These are phyloP conservation scores for Nevesoporus exiguus DNA, from an alignment of 768 basidiomycete genomes.

Conservation along the genomic window DNA sequence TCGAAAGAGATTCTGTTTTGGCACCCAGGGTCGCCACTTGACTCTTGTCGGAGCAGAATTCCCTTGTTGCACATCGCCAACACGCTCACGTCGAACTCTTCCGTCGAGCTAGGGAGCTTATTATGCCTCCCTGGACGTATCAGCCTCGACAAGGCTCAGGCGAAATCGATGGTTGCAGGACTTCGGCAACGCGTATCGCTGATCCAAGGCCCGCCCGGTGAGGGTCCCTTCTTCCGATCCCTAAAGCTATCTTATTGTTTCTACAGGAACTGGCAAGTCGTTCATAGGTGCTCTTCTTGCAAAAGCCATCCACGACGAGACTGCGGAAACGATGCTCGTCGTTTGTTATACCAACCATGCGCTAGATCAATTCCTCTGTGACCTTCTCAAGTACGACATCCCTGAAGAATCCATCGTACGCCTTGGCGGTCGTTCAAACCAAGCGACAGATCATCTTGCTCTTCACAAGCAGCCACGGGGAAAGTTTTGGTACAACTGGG, in stretches of 20 bases:
- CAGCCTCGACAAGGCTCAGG: conserved; percentile 50
- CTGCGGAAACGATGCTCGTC: conserved; percentile 50
- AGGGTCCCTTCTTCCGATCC: neutral
- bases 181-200: conserved; percentile 53
- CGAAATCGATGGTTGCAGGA: conserved; percentile 43
- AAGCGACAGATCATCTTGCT: conserved; percentile 42
- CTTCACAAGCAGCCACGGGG: conserved; percentile 28
- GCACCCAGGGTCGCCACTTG: conserved; percentile 28
- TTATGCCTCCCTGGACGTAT: conserved; percentile 38
- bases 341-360: conserved; percentile 75
- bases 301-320: conserved; percentile 50
- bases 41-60: neutral
- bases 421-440: conserved; percentile 51
- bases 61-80: conserved; percentile 21
- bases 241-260: neutral
- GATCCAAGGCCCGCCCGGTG: conserved; percentile 72
- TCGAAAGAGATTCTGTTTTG: conserved; percentile 52
- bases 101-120: conserved; percentile 37
- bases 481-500: neutral
- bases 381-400: conserved; percentile 56
- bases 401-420: conserved; percentile 51
- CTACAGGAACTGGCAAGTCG: conserved; percentile 65
- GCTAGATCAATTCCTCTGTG: conserved; percentile 62
- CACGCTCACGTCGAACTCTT: conserved; percentile 28
- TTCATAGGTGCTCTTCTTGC: conserved; percentile 65